Percentiles rank a stretch among this genome's conserved stretches.
phyloP scores from a whole-genome alignment of 1,139 yeast genomes.

The Spencermartinsiella ligniputridi region DNA sequence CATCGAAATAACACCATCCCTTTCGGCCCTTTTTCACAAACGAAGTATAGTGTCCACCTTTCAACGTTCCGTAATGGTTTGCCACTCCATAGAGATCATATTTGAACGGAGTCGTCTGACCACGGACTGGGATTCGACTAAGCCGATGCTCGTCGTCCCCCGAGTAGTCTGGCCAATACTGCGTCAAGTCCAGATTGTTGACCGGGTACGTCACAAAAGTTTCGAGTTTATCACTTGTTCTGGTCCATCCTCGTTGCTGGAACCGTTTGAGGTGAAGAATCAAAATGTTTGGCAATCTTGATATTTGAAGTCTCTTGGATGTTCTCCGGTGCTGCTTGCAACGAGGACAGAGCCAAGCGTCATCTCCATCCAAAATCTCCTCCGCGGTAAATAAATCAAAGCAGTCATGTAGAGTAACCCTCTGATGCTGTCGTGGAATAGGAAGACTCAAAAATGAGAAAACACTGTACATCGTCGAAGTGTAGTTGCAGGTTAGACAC shows the following conservation, averaged over 20 bases:
- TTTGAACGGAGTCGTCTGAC: constrained; percentile 74
- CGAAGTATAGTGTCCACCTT: constrained; percentile 91
- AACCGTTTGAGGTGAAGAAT: constrained; percentile 81
- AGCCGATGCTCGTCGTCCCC: constrained; percentile 37
- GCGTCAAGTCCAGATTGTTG: constrained; percentile 57
- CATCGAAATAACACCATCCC: constrained; percentile 78
- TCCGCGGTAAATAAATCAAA: constrained; percentile 61
- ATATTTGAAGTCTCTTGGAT: constrained; percentile 62
- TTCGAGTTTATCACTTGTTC: constrained; percentile 48
- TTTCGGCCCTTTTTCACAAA: constrained; percentile 62
- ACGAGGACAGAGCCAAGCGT: constrained; percentile 85
- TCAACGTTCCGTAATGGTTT: constrained; percentile 77
- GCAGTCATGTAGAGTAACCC: constrained; percentile 55
- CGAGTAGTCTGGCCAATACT: constrained; percentile 63
- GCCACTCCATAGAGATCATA: constrained; percentile 82
- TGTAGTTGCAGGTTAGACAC: constrained; percentile 69
- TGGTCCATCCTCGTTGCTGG: constrained; percentile 37
- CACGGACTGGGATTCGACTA: constrained; percentile 58
- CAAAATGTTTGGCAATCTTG: constrained; percentile 67
- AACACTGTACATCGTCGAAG: constrained; percentile 85
- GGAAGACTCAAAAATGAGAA: constrained; percentile 76
- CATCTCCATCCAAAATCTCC: constrained; percentile 72
- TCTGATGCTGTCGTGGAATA: constrained; percentile 43
- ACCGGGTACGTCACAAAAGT: constrained; percentile 61
- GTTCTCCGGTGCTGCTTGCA: constrained; percentile 68